Conservation (phyloP, 352 stramenopile genomes). For the Globisporangium nodosum region DNA sequence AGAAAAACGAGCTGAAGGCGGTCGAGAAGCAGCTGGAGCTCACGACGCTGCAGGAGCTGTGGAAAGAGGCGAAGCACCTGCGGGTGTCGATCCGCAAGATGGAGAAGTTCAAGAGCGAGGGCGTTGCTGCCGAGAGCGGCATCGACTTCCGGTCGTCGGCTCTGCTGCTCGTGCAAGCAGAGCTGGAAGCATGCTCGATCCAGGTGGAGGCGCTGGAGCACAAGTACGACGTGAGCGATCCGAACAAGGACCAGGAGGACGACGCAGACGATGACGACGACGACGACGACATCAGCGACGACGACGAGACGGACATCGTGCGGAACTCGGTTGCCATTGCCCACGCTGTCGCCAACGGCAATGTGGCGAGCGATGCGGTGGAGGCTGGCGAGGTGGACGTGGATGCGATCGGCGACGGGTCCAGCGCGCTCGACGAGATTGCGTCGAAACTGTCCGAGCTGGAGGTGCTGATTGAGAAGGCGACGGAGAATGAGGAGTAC, state of each 20-base stretch:
- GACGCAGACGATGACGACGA: constrained; percentile 37
- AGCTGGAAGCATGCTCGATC: constrained; percentile 64
- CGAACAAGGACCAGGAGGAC: constrained; percentile 44
- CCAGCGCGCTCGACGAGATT: constrained; percentile 46
- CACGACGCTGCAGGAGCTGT: constrained; percentile 60
- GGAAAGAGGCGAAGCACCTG: constrained; percentile 68
- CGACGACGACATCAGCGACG: constrained; percentile 33
- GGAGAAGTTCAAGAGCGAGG: constrained; percentile 62
- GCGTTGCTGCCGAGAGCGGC: constrained; percentile 38
- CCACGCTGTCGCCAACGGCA: background rate
- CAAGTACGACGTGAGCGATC: constrained; percentile 66
- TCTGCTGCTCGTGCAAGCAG: constrained; percentile 64
- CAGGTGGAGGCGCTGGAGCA: constrained; percentile 59
- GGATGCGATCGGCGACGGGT: constrained; percentile 22
- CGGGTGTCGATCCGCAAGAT: constrained; percentile 56
- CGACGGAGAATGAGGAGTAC: constrained; percentile 80
- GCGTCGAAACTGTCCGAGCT: constrained; percentile 49
- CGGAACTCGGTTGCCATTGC: constrained; percentile 10
- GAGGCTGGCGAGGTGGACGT: constrained; percentile 16
- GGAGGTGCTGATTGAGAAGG: constrained; percentile 62
- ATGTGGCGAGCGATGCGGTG: constrained; percentile 3
- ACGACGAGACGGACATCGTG: constrained; percentile 23
- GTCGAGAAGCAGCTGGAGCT: constrained; percentile 76
- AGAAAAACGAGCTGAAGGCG: constrained; percentile 68
- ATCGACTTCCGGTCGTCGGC: constrained; percentile 68